Evolutionary conservation across 73 alveolate species (phyloP).

Genomic region (Tetrahymena borealis): DNA sequence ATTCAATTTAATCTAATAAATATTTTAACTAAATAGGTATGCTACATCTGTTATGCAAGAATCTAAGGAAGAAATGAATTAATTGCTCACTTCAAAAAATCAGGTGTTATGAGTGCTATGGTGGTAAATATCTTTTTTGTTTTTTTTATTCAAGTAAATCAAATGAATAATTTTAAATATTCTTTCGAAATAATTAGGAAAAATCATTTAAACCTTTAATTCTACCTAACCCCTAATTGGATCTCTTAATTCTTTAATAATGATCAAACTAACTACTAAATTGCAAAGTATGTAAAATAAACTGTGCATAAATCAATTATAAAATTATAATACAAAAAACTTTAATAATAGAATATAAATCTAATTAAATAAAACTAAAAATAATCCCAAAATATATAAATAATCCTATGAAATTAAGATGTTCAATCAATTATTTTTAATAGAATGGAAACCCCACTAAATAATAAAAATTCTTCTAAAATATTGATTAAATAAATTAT

Average conservation of each 20-base stretch:
- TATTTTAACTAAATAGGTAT: background rate
- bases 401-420: too few species aligned
- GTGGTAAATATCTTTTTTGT: background rate
- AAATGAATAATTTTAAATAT: background rate
- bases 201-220: background rate
- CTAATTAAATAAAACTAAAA: too few species aligned
- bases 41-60: constrained; percentile 58
- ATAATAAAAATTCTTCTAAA: too few species aligned
- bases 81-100: constrained; percentile 46
- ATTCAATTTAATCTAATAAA: background rate
- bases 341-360: too few species aligned
- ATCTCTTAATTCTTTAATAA: background rate
- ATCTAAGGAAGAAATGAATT: constrained; percentile 45
- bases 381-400: too few species aligned
- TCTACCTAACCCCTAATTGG: background rate
- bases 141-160: background rate
- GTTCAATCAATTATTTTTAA: too few species aligned
- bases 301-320: too few species aligned
- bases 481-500: too few species aligned
- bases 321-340: too few species aligned
- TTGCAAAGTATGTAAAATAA: too few species aligned
- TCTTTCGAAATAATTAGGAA: background rate
- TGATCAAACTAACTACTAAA: too few species aligned
- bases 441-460: too few species aligned
- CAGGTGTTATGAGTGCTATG: constrained; percentile 31